Percentiles rank a stretch among this genome's conserved stretches.
phyloP scores from a whole-genome alignment of 495 filamentous ascomycete species.

The Trichoderma virens region DNA sequence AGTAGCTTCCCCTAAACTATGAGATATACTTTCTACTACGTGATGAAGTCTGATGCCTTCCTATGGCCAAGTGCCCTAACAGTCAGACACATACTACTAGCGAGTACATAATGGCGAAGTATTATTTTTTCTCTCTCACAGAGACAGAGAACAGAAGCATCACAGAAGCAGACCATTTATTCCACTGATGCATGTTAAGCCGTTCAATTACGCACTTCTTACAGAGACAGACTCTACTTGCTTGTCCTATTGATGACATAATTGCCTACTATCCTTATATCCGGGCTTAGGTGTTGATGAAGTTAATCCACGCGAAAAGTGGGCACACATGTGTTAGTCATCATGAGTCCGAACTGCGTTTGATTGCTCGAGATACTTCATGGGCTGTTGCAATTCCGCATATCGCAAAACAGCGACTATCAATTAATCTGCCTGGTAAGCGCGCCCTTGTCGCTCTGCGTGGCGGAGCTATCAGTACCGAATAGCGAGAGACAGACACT shows the following conservation, averaged over 20 bases:
- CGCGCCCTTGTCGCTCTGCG: neutral
- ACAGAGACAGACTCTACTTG: no score
- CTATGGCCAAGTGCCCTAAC: no score
- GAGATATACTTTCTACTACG: no score
- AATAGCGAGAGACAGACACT: neutral
- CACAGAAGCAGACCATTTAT: no score
- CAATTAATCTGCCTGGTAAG: neutral
- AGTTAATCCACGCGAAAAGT: neutral
- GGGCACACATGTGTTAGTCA: neutral
- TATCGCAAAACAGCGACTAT: neutral
- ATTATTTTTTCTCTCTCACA: no score
- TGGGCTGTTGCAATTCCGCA: neutral
- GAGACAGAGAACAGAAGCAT: no score
- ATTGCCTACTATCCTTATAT: neutral
- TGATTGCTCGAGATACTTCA: neutral
- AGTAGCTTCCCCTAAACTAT: no score
- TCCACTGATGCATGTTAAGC: no score
- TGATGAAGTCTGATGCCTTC: no score
- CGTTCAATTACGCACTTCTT: no score
- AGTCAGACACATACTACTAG: no score
- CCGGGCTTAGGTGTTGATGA: neutral
- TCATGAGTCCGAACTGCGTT: neutral
- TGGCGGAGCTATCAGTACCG: neutral
- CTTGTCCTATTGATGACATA: neutral
- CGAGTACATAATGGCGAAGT: no score